phyloP scores from a whole-genome alignment of 257 asterid genomes.

The Solanum gracilifrons region DNA sequence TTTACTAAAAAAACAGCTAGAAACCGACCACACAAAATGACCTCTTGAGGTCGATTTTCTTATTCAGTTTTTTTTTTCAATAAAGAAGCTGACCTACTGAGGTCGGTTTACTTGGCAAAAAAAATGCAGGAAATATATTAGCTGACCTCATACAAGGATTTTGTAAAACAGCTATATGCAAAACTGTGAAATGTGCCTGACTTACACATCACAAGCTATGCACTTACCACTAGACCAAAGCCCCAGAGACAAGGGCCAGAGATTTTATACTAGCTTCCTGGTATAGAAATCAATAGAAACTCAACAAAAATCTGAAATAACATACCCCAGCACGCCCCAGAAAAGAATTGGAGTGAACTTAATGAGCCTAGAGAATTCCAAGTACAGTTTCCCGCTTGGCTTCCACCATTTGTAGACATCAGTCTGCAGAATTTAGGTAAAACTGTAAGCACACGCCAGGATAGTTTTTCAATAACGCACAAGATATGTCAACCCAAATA shows the following conservation, averaged over 20 bases:
- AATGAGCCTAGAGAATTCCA: conserved; percentile 63
- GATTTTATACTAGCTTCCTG: background rate
- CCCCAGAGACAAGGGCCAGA: background rate
- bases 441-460: background rate
- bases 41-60: background rate
- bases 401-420: conserved; percentile 88
- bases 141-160: background rate
- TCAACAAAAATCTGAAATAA: background rate
- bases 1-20: background rate
- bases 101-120: background rate
- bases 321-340: conserved; percentile 93
- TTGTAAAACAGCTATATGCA: background rate
- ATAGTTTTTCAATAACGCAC: background rate
- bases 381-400: conserved; percentile 57
- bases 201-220: background rate
- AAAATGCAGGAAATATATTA: background rate
- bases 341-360: conserved; percentile 75
- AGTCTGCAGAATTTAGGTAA: conserved; percentile 42
- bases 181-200: background rate
- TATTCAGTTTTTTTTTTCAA: background rate
- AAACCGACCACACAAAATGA: background rate
- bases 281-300: background rate
- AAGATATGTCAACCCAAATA: background rate
- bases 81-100: background rate
- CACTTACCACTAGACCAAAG: background rate